Percentiles rank a stretch among this genome's conserved stretches.
phyloP scores from a whole-genome alignment of 768 basidiomycete genomes.

The Suillus brevipes region DNA sequence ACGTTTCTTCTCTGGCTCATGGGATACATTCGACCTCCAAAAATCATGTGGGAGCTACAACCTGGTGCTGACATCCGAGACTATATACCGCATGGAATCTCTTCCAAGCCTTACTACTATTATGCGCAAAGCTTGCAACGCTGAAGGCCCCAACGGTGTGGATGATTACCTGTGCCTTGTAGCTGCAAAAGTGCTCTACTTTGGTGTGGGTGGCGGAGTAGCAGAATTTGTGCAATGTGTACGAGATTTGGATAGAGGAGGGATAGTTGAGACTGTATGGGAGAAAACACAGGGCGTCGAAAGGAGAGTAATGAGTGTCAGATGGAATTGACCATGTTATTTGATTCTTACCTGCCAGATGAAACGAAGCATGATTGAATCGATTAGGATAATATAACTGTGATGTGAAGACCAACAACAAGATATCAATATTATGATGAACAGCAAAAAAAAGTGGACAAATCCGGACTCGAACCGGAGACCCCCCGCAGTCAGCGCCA shows the following conservation, averaged over 20 bases:
- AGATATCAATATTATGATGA: background rate
- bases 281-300: slow-evolving; percentile 70
- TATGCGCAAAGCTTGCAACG: slow-evolving; percentile 41
- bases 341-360: background rate
- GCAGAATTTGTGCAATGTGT: slow-evolving; percentile 68
- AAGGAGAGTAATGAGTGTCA: slow-evolving; percentile 64
- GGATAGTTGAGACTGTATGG: slow-evolving; percentile 59
- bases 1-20: slow-evolving; percentile 80
- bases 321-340: slow-evolving; percentile 40
- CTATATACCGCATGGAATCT: slow-evolving; percentile 77
- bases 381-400: background rate
- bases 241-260: slow-evolving; percentile 36
- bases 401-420: background rate
- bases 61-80: slow-evolving; percentile 86
- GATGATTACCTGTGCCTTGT: slow-evolving; percentile 58
- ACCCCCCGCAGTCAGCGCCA: slow-evolving; percentile 37
- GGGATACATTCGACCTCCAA: slow-evolving; percentile 55
- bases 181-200: slow-evolving; percentile 90
- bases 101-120: slow-evolving; percentile 60
- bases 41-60: slow-evolving; percentile 51
- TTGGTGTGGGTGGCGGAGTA: slow-evolving; percentile 92
- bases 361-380: background rate
- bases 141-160: background rate
- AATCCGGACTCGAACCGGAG: slow-evolving; percentile 43
- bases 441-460: slow-evolving; percentile 32